Evolutionary conservation across 2,329 filamentous ascomycete genomes (phyloP), one percentile per base, ranked within the genome.

Genomic region (Stemphylium vesicarium): DNA sequence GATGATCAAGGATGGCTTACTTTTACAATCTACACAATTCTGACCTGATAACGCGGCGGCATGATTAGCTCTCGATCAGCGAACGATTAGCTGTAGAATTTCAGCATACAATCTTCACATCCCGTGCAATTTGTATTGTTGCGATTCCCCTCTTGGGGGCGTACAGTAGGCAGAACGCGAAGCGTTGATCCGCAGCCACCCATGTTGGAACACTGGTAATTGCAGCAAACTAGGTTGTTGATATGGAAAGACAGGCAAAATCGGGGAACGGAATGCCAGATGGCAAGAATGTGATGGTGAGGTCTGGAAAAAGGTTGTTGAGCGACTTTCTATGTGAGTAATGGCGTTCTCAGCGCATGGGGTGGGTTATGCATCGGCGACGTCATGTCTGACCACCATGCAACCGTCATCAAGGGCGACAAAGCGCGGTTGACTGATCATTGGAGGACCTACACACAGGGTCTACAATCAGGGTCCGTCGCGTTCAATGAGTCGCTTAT

Each of bases 1-100:
- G 18, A 37, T 10, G n/a, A 9, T 13, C 3, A 11, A 15, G 46
- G 2, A 9, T n/a, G 9, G 16, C 51, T 26, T 20, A 44, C 51
- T 18, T 54, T 44, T 54, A 26, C 51, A 54, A 42, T 44, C 45
- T 26, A 26, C 39, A 35, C 45, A 54, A n/a, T 54, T 54, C 12
- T 29, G 39, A 12, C 51, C 51, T 54, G 13, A 7, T 11, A n/a
- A 20, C 4, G 4, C 16, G 18, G 9, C n/a, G 13, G 3, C 4
- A 20, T 7, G 4, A 29, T 54, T 20, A 54, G 51, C 22, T 8
- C 13, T 38, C 11, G 2, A 4, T 39, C 36, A 5, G 3, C 3
- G 2, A 16, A 22, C 2, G 13, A 38, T 4, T 8, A 32, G 18
- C 4, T n/a, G 13, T 37, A 11, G 4, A 33, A 13, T 9, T 8